Base-by-base conservation (phyloP, 805 yeast genomes). In the Sporopachydermia quercuum region DNA sequence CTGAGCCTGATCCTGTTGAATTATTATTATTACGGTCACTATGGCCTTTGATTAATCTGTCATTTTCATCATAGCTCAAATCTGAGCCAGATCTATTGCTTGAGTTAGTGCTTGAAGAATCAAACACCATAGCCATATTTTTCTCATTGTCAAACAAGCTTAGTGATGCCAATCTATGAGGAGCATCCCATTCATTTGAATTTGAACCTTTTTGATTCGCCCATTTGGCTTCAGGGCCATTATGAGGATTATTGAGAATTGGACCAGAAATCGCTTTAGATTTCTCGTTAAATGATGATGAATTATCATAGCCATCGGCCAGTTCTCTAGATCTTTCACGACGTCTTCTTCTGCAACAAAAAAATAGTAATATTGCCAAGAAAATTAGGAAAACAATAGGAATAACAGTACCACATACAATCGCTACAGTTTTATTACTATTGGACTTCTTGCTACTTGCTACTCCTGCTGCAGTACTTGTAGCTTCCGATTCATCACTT, bases 401-500 rank as follows among this genome's bases (percentile, higher is more conserved):
- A 37, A 91, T 68, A 2, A 79, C 83, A n/a, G 82, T 87, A 41
- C 96, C 96, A 43, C 87, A 69, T 1, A 87, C 94, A 52, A 89
- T 81, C 0, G 94, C 95, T n/a, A 83, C 63, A 2, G 71, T 70
- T 47, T 71, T 78, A 39, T 62, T 65, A n/a, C n/a, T n/a, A 36
- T 57, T 59, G 30, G 54, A 40, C 40, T 44, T 39, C 38, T 40
- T 40, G 35, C 40, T 39, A 37, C 18, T 39, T 13, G 52, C 48
- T 36, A 11, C 49, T 41, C 6, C 33, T 5, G 57, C 38, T 13
- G 59, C 40, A 2, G 66, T 34, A 3, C 61, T 16, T 8, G 59
- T 37, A 2, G 55, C 17, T 14, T 63, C 37, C 3, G 61, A 35
- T 5, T 66, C 38, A 13, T 62, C 39, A 8, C 65, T 38, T 2